Evolutionary conservation across 257 asterid species (phyloP).

Genomic region (Pogostemon cablin): DNA sequence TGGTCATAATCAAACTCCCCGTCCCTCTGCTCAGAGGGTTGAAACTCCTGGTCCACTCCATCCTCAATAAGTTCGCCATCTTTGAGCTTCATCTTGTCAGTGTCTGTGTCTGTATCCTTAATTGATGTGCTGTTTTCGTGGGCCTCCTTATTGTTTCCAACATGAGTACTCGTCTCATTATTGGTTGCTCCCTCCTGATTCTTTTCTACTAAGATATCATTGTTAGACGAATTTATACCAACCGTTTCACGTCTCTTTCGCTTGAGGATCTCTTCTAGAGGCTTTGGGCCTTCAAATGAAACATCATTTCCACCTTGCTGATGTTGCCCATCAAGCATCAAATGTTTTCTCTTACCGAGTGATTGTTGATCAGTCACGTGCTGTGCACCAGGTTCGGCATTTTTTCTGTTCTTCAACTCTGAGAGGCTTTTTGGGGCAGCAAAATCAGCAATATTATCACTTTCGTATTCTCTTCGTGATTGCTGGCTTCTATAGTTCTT

Average conservation of each 20-base stretch:
- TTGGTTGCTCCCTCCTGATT: constrained; percentile 29
- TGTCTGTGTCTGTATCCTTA: constrained; percentile 35
- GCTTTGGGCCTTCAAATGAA: constrained; percentile 92
- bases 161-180: constrained; percentile 17
- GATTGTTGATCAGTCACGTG: constrained; percentile 44
- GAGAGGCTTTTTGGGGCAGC: constrained; percentile 75
- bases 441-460: constrained; percentile 47
- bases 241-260: constrained; percentile 62
- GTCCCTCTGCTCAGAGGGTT: constrained; percentile 54
- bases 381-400: constrained; percentile 44
- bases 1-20: constrained; percentile 65
- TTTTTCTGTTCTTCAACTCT: constrained; percentile 67
- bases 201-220: constrained; percentile 33
- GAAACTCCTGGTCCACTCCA: constrained; percentile 48
- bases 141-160: constrained; percentile 32
- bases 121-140: constrained; percentile 34
- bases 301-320: constrained; percentile 47
- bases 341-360: constrained; percentile 71
- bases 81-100: constrained; percentile 39
- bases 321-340: constrained; percentile 38
- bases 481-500: constrained; percentile 47
- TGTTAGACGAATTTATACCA: constrained; percentile 26
- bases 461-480: constrained; percentile 49
- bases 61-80: constrained; percentile 48
- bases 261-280: constrained; percentile 82